phyloP scores from a whole-genome alignment of 768 basidiomycete genomes.

The Podaxis sp. region DNA sequence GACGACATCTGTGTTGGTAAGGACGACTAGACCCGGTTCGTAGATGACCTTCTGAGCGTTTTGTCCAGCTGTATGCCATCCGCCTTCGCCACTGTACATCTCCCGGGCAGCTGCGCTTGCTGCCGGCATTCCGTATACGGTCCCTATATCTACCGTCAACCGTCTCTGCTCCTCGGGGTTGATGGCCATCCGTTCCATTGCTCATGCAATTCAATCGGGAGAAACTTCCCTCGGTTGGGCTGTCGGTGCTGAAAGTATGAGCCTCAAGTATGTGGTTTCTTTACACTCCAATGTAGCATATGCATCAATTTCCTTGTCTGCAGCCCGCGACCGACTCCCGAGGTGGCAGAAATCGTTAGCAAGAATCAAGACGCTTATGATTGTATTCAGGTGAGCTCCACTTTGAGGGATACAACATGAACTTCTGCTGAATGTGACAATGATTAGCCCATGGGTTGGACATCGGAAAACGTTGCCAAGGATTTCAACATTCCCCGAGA shows the following conservation, averaged over 20 bases:
- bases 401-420: background rate
- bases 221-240: constrained; percentile 89
- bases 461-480: constrained; percentile 87
- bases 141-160: constrained; percentile 91
- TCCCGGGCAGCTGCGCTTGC: constrained; percentile 86
- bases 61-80: constrained; percentile 72
- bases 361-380: constrained; percentile 67
- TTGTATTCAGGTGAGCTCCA: constrained; percentile 61
- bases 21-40: constrained; percentile 20
- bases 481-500: constrained; percentile 74
- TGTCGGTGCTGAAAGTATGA: constrained; percentile 82
- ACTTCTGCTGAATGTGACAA: background rate
- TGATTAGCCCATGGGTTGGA: constrained; percentile 90
- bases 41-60: background rate
- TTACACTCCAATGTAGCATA: background rate
- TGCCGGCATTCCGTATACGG: constrained; percentile 83
- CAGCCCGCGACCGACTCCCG: constrained; percentile 76
- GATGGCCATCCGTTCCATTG: constrained; percentile 90
- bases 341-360: constrained; percentile 58
- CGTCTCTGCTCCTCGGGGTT: constrained; percentile 92
- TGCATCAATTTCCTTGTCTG: constrained; percentile 1
- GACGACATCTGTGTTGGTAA: constrained; percentile 85
- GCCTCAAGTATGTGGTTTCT: constrained; percentile 55
- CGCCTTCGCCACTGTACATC: constrained; percentile 77
- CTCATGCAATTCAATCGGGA: constrained; percentile 80